phyloP scores from a whole-genome alignment of 2,329 filamentous ascomycete species.

The Leptosphaerulina australis region DNA sequence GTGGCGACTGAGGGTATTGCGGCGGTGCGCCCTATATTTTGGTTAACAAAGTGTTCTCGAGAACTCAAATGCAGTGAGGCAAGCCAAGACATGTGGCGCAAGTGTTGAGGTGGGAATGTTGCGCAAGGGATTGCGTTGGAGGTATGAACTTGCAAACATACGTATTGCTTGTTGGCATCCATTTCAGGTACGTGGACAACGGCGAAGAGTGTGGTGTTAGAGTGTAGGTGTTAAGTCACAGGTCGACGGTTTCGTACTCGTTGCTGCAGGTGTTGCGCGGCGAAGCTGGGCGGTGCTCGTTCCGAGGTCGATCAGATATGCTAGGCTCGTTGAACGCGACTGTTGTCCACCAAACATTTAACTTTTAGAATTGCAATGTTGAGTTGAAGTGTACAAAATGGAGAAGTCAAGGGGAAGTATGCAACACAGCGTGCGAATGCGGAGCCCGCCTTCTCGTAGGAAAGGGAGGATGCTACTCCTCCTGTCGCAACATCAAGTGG shows the following conservation, averaged over 20 bases:
- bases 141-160: constrained; percentile 22
- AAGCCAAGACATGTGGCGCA: constrained; percentile 14
- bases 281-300: constrained; percentile 28
- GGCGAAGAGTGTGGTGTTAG: constrained; percentile 13
- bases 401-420: neutral
- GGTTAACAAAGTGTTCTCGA: constrained; percentile 24
- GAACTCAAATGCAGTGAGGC: constrained; percentile 11
- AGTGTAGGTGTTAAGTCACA: constrained; percentile 13
- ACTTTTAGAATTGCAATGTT: neutral
- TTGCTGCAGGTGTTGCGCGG: constrained; percentile 24
- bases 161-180: constrained; percentile 34
- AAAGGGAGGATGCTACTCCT: constrained; percentile 13
- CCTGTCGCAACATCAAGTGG: neutral
- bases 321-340: neutral
- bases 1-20: constrained; percentile 41
- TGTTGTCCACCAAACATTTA: neutral
- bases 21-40: constrained; percentile 38
- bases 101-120: neutral
- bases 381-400: neutral
- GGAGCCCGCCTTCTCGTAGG: constrained; percentile 1
- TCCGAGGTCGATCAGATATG: constrained; percentile 3
- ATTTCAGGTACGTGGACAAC: constrained; percentile 1
- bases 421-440: constrained; percentile 2
- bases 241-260: constrained; percentile 11
- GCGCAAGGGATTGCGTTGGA: neutral